These are phyloP conservation scores for Nicotiana undulata DNA, from an alignment of 257 asterid genomes.

Conservation along the genomic window DNA sequence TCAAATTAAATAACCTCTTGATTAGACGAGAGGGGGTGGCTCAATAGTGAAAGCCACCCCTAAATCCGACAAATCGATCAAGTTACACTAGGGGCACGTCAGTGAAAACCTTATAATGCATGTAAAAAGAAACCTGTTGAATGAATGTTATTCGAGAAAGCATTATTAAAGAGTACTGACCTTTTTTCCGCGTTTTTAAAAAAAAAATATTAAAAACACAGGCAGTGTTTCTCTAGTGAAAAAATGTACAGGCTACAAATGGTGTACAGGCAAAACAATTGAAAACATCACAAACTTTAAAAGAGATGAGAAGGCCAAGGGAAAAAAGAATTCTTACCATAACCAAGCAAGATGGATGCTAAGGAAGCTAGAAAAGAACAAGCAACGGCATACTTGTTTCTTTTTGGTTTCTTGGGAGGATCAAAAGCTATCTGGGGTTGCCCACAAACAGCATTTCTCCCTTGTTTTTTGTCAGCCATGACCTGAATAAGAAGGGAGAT, in stretches of 20 bases:
- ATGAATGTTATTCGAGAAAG: no score
- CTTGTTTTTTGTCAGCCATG: slow-evolving; percentile 16
- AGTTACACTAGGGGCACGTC: no score
- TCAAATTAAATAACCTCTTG: no score
- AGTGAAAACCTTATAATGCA: no score
- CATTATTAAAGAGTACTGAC: no score
- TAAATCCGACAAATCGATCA: no score
- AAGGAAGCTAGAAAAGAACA: slow-evolving; percentile 34
- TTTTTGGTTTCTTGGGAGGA: slow-evolving; percentile 21
- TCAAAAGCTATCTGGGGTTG: slow-evolving; percentile 20
- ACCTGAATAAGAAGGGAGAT: background rate
- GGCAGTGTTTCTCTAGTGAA: no score
- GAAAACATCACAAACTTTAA: background rate
- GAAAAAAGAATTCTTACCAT: slow-evolving; percentile 20
- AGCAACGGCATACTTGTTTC: slow-evolving; percentile 32
- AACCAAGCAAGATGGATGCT: slow-evolving; percentile 37
- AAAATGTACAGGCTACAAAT: background rate
- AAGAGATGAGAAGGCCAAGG: background rate
- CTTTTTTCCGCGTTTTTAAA: no score
- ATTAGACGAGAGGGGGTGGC: no score
- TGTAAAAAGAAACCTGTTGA: no score
- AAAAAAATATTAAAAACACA: no score
- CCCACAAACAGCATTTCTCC: slow-evolving; percentile 3
- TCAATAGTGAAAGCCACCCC: no score
- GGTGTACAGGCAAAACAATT: background rate